Evolutionary conservation across 768 basidiomycete species (phyloP).

Genomic region (Auricularia auricula-judae): DNA sequence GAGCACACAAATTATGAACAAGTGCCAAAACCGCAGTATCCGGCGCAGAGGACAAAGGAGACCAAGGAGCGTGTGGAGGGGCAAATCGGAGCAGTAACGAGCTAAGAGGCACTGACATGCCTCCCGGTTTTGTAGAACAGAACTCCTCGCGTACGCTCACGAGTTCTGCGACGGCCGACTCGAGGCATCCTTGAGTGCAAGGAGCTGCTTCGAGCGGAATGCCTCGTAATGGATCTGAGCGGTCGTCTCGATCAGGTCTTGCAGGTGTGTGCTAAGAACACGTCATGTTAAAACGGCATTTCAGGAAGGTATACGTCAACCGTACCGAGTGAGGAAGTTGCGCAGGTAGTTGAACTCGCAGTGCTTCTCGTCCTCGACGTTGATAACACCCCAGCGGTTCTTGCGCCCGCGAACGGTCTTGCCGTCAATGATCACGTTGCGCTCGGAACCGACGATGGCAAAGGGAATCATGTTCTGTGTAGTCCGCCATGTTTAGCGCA

Average conservation of each 20-base stretch:
- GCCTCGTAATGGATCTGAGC: conserved; percentile 99
- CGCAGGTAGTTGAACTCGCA: conserved; percentile 97
- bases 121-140: not conserved
- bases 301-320: conserved; percentile 2
- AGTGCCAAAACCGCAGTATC: not conserved
- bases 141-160: not conserved
- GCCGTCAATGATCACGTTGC: conserved; percentile 90
- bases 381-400: conserved; percentile 98
- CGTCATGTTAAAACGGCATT: not conserved
- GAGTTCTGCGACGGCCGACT: conserved; percentile 20
- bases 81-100: not conserved
- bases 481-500: not conserved
- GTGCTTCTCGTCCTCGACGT: conserved; percentile 91
- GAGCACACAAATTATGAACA: not conserved
- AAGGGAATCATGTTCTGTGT: conserved; percentile 86
- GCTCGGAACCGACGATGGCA: conserved; percentile 95
- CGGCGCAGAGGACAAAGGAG: not conserved
- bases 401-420: conserved; percentile 91
- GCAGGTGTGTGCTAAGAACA: conserved; percentile 72
- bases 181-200: conserved; percentile 94
- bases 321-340: conserved; percentile 87
- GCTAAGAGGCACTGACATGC: not conserved
- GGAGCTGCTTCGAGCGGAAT: conserved; percentile 95
- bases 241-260: conserved; percentile 97
- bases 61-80: not conserved